Conservation (phyloP, 257 asterid genomes). For the Rauvolfia tetraphylla region DNA sequence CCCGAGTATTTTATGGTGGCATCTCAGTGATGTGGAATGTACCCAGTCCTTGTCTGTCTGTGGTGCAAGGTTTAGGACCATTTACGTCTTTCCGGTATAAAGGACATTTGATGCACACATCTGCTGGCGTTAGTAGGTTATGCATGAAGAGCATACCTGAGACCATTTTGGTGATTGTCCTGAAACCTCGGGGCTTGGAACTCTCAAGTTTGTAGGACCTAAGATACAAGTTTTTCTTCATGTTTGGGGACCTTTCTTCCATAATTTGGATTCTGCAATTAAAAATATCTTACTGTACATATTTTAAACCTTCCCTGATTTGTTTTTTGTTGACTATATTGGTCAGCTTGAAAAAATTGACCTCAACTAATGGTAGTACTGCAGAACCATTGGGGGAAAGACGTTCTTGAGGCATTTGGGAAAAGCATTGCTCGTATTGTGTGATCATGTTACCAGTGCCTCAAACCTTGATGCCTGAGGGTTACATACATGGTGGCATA, state of each 20-base stretch:
- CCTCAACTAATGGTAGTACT: background rate
- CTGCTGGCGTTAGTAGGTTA: background rate
- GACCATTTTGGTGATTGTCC: background rate
- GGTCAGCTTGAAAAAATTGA: background rate
- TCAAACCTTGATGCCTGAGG: background rate
- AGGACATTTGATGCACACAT: background rate
- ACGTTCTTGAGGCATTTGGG: background rate
- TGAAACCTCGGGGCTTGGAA: background rate
- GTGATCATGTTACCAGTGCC: background rate
- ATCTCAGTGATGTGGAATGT: background rate
- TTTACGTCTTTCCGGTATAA: too few relatives aligned
- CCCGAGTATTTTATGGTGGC: background rate
- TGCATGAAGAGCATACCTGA: background rate
- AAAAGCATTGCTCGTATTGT: background rate
- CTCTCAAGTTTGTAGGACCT: background rate
- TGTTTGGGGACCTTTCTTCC: background rate
- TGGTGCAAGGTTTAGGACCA: background rate
- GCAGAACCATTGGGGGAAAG: background rate
- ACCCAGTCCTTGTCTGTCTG: background rate
- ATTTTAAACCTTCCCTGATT: background rate
- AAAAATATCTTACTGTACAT: background rate
- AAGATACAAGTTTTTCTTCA: background rate
- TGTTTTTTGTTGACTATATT: background rate
- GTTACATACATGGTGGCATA: background rate
- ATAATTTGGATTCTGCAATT: constrained; percentile 1